These are phyloP conservation scores for Hymenoscyphus occultus DNA, from an alignment of 2,329 filamentous ascomycete genomes.

Conservation along the genomic window DNA sequence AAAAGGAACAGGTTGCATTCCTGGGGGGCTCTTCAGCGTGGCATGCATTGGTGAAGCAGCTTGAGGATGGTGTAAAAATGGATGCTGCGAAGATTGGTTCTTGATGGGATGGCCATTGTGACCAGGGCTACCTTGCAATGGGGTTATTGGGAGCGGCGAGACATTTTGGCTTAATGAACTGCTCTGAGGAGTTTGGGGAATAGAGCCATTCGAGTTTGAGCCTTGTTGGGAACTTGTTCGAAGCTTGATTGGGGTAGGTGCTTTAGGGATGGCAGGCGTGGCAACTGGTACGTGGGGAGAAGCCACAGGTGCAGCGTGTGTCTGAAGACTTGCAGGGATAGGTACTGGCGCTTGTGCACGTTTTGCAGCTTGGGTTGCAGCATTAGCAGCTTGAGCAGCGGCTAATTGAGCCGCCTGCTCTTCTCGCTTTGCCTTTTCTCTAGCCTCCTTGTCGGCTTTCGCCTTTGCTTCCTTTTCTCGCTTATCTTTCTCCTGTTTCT, in stretches of 20 bases:
- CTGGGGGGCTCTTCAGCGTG: slow-evolving; percentile 56
- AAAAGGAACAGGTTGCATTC: slow-evolving; percentile 45
- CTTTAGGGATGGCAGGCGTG: slow-evolving; percentile 79
- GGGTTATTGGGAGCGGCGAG: slow-evolving; percentile 59
- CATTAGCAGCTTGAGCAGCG: slow-evolving; percentile 39
- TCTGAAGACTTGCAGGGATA: slow-evolving; percentile 55
- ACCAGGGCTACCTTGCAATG: slow-evolving; percentile 63
- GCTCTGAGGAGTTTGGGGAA: slow-evolving; percentile 66
- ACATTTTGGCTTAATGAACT: slow-evolving; percentile 52
- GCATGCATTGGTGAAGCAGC: slow-evolving; percentile 62
- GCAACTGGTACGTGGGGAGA: slow-evolving; percentile 79
- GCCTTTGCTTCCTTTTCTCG: slow-evolving; percentile 54
- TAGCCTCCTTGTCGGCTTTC: slow-evolving; percentile 44
- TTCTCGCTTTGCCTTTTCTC: slow-evolving; percentile 50
- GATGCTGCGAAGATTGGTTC: slow-evolving; percentile 44
- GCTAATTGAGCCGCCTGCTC: slow-evolving; percentile 39
- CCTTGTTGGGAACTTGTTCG: slow-evolving; percentile 72
- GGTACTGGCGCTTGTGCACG: slow-evolving; percentile 46
- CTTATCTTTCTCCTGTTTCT: slow-evolving; percentile 57
- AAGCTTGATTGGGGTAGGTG: slow-evolving; percentile 72
- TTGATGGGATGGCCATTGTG: slow-evolving; percentile 63
- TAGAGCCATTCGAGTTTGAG: slow-evolving; percentile 55
- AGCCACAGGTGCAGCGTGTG: slow-evolving; percentile 56
- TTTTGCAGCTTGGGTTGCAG: slow-evolving; percentile 44
- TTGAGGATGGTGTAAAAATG: slow-evolving; percentile 54